These are phyloP conservation scores for Termitomyces sp. DNA, from an alignment of 768 basidiomycete genomes.

Conservation along the genomic window DNA sequence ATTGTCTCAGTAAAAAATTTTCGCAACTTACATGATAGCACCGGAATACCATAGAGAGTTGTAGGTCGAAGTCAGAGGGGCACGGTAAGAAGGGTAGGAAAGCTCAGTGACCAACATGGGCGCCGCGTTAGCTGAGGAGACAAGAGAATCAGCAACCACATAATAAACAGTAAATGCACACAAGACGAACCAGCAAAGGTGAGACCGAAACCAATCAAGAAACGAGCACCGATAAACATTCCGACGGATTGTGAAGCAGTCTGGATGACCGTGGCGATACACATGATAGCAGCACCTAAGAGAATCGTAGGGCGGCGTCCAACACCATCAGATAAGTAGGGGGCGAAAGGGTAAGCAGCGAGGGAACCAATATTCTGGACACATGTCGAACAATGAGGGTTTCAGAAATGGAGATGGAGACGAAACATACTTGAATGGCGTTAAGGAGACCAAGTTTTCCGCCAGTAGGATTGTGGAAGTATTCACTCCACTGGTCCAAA, in stretches of 20 bases:
- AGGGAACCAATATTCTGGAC: slow-evolving; percentile 65
- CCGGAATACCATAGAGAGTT: slow-evolving; percentile 89
- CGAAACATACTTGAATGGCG: slow-evolving; percentile 61
- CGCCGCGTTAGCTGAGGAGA: slow-evolving; percentile 56
- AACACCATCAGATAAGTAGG: slow-evolving; percentile 68
- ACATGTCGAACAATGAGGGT: background rate
- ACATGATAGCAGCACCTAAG: slow-evolving; percentile 71
- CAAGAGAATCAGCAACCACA: slow-evolving; percentile 1
- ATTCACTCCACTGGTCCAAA: slow-evolving; percentile 57
- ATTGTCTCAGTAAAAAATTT: background rate
- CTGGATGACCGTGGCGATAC: slow-evolving; percentile 63
- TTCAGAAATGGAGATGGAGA: slow-evolving; percentile 2
- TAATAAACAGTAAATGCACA: slow-evolving; percentile 9
- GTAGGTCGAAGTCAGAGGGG: slow-evolving; percentile 72
- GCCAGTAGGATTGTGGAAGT: slow-evolving; percentile 57
- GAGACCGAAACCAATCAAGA: slow-evolving; percentile 75
- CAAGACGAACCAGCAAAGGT: slow-evolving; percentile 54
- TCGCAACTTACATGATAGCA: slow-evolving; percentile 47
- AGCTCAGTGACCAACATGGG: slow-evolving; percentile 85
- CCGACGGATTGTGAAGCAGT: slow-evolving; percentile 67
- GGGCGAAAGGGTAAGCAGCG: slow-evolving; percentile 66
- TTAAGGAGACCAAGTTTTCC: slow-evolving; percentile 65
- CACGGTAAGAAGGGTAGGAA: slow-evolving; percentile 82
- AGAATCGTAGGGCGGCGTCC: slow-evolving; percentile 67
- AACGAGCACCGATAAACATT: slow-evolving; percentile 82